Evolutionary conservation across 2,329 filamentous ascomycete species (phyloP).

Genomic region (Aspergillus flavus): DNA sequence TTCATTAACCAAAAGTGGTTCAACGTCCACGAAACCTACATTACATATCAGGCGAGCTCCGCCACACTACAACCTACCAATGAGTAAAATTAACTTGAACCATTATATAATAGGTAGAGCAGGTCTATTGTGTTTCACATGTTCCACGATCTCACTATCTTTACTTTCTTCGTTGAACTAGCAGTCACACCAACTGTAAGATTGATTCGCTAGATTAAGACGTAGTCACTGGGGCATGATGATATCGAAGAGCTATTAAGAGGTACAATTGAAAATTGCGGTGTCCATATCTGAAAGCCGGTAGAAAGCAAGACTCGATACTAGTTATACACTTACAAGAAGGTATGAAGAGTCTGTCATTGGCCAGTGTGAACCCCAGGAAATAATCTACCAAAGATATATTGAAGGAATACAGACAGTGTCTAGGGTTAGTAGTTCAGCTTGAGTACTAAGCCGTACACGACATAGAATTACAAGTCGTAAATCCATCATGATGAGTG

Average conservation of each 20-base stretch:
- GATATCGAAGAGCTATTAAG: too few species aligned
- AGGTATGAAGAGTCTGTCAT: too few species aligned
- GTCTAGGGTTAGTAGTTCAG: too few species aligned
- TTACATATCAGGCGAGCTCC: neutral
- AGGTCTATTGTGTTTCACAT: conserved; percentile 8
- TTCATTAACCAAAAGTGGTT: neutral
- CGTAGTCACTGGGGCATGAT: too few species aligned
- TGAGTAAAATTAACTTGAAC: neutral
- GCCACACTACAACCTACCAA: neutral
- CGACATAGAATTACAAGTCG: neutral
- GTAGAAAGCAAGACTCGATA: neutral
- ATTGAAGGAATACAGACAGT: neutral
- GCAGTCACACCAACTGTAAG: neutral
- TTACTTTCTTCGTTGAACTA: neutral
- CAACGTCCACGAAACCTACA: neutral
- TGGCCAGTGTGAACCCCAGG: too few species aligned
- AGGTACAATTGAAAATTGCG: neutral
- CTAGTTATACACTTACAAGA: neutral
- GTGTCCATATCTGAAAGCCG: neutral
- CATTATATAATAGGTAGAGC: neutral
- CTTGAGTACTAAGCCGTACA: neutral
- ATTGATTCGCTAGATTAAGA: neutral
- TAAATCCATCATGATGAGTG: neutral
- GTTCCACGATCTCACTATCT: neutral
- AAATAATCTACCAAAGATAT: neutral